Conservation (phyloP, 345 rosid genomes). For the Arabidopsis arenosa region DNA sequence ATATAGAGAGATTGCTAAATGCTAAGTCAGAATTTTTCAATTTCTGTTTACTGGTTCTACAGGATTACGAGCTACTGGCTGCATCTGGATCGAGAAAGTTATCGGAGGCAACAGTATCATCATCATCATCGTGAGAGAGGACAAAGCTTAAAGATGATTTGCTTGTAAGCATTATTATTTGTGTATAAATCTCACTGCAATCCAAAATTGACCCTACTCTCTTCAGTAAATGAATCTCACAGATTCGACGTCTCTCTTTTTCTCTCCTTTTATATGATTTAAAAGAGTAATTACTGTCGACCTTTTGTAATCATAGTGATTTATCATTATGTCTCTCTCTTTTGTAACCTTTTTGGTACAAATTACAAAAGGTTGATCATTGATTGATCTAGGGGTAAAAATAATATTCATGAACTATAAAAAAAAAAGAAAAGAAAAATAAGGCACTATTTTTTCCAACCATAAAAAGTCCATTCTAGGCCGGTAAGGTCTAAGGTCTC, state of each 20-base stretch:
- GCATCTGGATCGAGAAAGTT: slow-evolving; percentile 48
- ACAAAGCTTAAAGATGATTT: slow-evolving; percentile 26
- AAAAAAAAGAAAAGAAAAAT: background rate
- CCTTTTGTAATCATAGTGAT: slow-evolving; percentile 30
- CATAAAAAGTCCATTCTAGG: background rate
- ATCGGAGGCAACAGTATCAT: slow-evolving; percentile 54
- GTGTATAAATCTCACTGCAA: slow-evolving; percentile 28
- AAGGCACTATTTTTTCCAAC: background rate
- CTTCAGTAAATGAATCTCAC: slow-evolving; percentile 28
- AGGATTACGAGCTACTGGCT: slow-evolving; percentile 66
- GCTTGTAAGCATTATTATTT: slow-evolving; percentile 18
- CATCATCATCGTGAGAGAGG: slow-evolving; percentile 14
- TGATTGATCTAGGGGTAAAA: slow-evolving; percentile 7
- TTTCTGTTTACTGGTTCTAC: slow-evolving; percentile 17
- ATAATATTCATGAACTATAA: too few relatives aligned
- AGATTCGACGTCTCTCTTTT: slow-evolving; percentile 30
- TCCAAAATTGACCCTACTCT: slow-evolving; percentile 30
- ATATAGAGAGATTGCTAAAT: background rate
- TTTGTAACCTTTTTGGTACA: background rate
- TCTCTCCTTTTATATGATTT: background rate
- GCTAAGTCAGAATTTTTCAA: background rate
- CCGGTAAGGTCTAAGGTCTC: slow-evolving; percentile 30
- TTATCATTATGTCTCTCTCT: slow-evolving; percentile 22
- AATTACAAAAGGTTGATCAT: slow-evolving; percentile 12
- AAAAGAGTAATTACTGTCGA: slow-evolving; percentile 30